Evolutionary conservation across 2,329 filamentous ascomycete species (phyloP).

Genomic region (Neonectria magnoliae): DNA sequence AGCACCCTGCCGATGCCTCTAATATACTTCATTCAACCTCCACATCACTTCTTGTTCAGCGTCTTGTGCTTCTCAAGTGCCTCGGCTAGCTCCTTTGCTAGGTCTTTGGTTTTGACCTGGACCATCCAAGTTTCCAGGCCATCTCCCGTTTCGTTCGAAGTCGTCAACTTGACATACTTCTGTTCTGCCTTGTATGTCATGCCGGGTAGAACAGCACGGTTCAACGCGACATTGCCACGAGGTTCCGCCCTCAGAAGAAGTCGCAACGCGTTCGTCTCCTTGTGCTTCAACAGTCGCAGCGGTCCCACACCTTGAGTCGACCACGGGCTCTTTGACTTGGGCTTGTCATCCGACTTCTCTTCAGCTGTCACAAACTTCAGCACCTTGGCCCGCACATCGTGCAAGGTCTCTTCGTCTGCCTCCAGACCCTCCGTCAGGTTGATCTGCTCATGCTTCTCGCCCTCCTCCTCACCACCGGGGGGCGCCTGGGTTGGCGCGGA

Average conservation of each 20-base stretch:
- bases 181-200: slow-evolving; percentile 69
- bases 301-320: slow-evolving; percentile 75
- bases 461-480: slow-evolving; percentile 59
- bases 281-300: slow-evolving; percentile 78
- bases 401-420: slow-evolving; percentile 75
- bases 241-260: slow-evolving; percentile 80
- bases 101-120: slow-evolving; percentile 72
- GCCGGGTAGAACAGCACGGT: slow-evolving; percentile 71
- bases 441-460: slow-evolving; percentile 73
- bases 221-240: slow-evolving; percentile 77
- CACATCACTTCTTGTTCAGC: slow-evolving; percentile 61
- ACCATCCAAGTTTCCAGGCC: slow-evolving; percentile 76
- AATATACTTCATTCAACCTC: slow-evolving; percentile 36
- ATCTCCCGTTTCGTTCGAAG: slow-evolving; percentile 66
- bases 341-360: slow-evolving; percentile 57
- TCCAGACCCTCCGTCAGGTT: slow-evolving; percentile 75
- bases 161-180: slow-evolving; percentile 69
- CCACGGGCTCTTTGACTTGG: slow-evolving; percentile 69
- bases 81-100: slow-evolving; percentile 64
- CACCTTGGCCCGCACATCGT: slow-evolving; percentile 77
- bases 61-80: slow-evolving; percentile 64
- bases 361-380: slow-evolving; percentile 66
- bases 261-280: slow-evolving; percentile 72
- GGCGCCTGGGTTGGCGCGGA: slow-evolving; percentile 57
- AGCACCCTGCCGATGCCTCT: slow-evolving; percentile 35